These are phyloP conservation scores for Schwanniomyces pseudopolymorphus DNA, from an alignment of 805 yeast species.

Conservation along the genomic window DNA sequence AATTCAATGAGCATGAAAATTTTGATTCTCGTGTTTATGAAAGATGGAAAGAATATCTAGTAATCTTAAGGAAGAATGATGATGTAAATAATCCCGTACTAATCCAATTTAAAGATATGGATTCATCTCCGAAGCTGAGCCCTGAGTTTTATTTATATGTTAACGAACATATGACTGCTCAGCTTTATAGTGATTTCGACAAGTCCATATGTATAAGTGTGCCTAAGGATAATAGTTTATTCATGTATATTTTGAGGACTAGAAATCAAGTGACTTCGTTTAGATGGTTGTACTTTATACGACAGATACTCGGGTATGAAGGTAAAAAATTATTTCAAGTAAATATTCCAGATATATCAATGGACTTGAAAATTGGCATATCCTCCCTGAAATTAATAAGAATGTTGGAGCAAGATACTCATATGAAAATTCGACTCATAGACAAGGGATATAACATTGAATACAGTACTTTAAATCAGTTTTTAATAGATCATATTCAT, in stretches of 20 bases:
- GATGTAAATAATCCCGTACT: constrained; percentile 49
- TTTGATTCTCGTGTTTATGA: constrained; percentile 59
- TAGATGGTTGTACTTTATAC: constrained; percentile 63
- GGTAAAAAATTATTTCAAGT: constrained; percentile 30
- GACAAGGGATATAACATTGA: constrained; percentile 23
- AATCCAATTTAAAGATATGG: constrained; percentile 60
- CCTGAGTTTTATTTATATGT: constrained; percentile 23
- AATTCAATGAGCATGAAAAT: constrained; percentile 49
- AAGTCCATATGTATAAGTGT: constrained; percentile 60
- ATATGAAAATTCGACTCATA: constrained; percentile 7
- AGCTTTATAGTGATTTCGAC: constrained; percentile 66
- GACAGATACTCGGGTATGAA: constrained; percentile 42
- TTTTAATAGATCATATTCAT: constrained; percentile 37
- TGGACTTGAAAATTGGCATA: constrained; percentile 44
- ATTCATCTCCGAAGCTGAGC: constrained; percentile 23
- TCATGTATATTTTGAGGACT: constrained; percentile 55
- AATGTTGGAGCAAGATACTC: constrained; percentile 13
- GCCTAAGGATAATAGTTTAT: constrained; percentile 18
- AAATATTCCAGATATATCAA: constrained; percentile 45
- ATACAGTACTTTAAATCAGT: constrained; percentile 30
- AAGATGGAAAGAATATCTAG: constrained; percentile 78
- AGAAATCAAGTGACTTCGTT: constrained; percentile 53
- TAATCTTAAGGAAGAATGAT: constrained; percentile 68
- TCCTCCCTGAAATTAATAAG: constrained; percentile 38
- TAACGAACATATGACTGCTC: constrained; percentile 28